Conservation (phyloP, 805 yeast genomes). For the Yamadazyma akitaensis region DNA sequence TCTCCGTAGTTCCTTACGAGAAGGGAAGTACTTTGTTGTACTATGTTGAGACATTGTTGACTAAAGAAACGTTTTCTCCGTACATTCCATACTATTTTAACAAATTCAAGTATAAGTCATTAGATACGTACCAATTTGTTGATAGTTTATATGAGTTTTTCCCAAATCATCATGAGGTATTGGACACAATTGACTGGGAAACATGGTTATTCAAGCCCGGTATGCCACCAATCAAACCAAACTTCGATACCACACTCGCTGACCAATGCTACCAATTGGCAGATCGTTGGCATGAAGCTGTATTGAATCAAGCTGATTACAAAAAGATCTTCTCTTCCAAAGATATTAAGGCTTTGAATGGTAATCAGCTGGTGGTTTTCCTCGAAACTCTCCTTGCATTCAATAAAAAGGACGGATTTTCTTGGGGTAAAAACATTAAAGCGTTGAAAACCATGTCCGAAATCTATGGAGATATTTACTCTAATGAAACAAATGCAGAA, state of each 20-base stretch:
- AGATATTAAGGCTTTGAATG: conserved; percentile 58
- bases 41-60: conserved; percentile 66
- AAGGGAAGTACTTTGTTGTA: conserved; percentile 81
- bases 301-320: conserved; percentile 19
- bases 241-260: conserved; percentile 75
- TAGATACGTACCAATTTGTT: conserved; percentile 79
- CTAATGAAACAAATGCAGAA: conserved; percentile 69
- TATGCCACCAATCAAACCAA: conserved; percentile 77
- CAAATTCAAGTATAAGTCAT: conserved; percentile 63
- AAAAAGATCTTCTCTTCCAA: conserved; percentile 33
- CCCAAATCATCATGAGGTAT: conserved; percentile 42
- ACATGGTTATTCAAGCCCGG: conserved; percentile 81
- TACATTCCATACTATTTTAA: conserved; percentile 76
- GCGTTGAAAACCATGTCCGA: conserved; percentile 31
- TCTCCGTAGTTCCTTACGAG: conserved; percentile 85
- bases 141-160: conserved; percentile 72
- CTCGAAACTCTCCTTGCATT: conserved; percentile 61
- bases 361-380: conserved; percentile 79
- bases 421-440: conserved; percentile 34
- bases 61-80: conserved; percentile 63
- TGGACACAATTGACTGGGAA: conserved; percentile 80
- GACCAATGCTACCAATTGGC: conserved; percentile 69
- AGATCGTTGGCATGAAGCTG: conserved; percentile 54
- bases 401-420: conserved; percentile 38
- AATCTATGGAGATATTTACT: conserved; percentile 37